Conservation (phyloP, 2,329 filamentous ascomycete species). For the Diplodia sapinea region DNA sequence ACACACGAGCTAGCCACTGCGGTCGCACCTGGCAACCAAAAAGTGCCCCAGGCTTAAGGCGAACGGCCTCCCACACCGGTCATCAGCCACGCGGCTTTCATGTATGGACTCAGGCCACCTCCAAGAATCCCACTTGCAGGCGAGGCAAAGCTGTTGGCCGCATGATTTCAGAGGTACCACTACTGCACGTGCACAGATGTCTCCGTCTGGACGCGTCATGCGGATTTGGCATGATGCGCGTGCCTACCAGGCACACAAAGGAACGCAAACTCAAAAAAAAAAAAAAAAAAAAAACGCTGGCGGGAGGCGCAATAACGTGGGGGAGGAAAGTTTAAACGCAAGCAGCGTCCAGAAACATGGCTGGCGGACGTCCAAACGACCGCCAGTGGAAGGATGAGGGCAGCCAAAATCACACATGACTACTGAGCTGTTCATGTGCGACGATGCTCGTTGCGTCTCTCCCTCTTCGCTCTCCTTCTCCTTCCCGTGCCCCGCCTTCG, state of each 20-base stretch:
- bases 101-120: not conserved
- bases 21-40: slow-evolving; percentile 9
- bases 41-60: not conserved
- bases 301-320: not conserved
- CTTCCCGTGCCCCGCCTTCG: not conserved
- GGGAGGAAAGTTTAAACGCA: not conserved
- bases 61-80: not conserved
- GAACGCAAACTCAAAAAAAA: slow-evolving; percentile 1
- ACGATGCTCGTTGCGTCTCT: not conserved
- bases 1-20: not conserved
- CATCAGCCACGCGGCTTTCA: too few relatives aligned
- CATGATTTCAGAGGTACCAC: not conserved
- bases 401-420: not conserved
- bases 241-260: not conserved
- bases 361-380: not conserved
- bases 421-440: slow-evolving; percentile 9
- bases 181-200: not conserved
- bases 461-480: not conserved
- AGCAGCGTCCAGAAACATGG: not conserved
- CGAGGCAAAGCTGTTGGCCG: not conserved
- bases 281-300: not conserved
- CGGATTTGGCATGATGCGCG: not conserved
- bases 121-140: not conserved
- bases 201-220: not conserved
- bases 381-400: not conserved